Conservation (phyloP, 768 basidiomycete species). For the Boletus sp. region DNA sequence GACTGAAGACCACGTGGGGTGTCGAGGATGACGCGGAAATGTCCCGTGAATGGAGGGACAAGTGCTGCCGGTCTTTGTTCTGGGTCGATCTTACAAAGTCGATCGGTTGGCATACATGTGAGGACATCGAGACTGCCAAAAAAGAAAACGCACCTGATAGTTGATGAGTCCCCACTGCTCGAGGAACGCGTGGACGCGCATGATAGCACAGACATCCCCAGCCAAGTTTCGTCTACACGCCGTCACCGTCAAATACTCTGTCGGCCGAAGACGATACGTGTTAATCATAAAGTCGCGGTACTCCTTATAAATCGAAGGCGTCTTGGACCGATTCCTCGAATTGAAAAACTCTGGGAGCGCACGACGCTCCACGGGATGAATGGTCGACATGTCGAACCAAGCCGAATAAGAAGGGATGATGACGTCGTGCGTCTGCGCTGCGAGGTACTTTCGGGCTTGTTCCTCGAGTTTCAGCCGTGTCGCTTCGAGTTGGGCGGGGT, state of each 20-base stretch:
- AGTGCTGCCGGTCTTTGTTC: slow-evolving; percentile 92
- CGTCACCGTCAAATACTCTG: slow-evolving; percentile 95
- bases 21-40: slow-evolving; percentile 96
- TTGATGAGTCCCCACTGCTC: slow-evolving; percentile 99
- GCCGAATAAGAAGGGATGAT: slow-evolving; percentile 96
- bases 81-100: slow-evolving; percentile 79
- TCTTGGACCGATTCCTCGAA: slow-evolving; percentile 90
- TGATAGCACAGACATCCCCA: slow-evolving; percentile 96
- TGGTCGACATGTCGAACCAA: slow-evolving; percentile 96
- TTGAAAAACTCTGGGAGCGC: slow-evolving; percentile 99
- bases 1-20: slow-evolving; percentile 95
- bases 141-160: slow-evolving; percentile 77
- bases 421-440: slow-evolving; percentile 95
- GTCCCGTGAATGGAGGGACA: slow-evolving; percentile 96
- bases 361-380: slow-evolving; percentile 88
- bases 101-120: slow-evolving; percentile 1
- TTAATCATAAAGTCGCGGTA: slow-evolving; percentile 99
- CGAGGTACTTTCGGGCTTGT: slow-evolving; percentile 90
- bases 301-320: slow-evolving; percentile 96
- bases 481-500: slow-evolving; percentile 78
- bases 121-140: not conserved
- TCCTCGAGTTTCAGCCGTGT: slow-evolving; percentile 77
- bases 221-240: slow-evolving; percentile 95
- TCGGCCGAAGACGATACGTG: slow-evolving; percentile 90
- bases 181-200: slow-evolving; percentile 97